phyloP scores from a whole-genome alignment of 2,329 filamentous ascomycete genomes.

The Tolypocladium guangdongense region DNA sequence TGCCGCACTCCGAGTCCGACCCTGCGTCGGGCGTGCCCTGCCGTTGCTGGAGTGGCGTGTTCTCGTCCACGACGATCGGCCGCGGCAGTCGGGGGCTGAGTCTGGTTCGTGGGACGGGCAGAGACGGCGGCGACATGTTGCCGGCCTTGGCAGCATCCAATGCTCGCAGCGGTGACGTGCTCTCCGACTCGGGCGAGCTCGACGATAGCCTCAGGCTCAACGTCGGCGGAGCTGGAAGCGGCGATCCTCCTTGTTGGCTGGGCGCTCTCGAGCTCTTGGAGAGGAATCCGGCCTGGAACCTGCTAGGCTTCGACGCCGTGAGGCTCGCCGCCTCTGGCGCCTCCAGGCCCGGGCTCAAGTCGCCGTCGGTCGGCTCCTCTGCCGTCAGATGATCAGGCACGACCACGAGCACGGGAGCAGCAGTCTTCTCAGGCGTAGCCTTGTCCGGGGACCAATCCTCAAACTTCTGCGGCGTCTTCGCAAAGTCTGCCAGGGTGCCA shows the following conservation, averaged over 20 bases:
- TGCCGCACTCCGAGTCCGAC: slow-evolving; percentile 39
- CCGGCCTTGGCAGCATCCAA: slow-evolving; percentile 40
- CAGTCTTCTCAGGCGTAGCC: background rate
- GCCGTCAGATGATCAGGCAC: slow-evolving; percentile 10
- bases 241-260: slow-evolving; percentile 43
- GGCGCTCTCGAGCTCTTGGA: slow-evolving; percentile 40
- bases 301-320: slow-evolving; percentile 45
- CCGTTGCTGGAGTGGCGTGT: slow-evolving; percentile 34
- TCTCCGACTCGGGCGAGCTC: slow-evolving; percentile 16
- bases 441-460: slow-evolving; percentile 14
- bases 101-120: slow-evolving; percentile 11
- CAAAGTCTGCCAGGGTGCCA: slow-evolving; percentile 78
- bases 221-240: slow-evolving; percentile 43
- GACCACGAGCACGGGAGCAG: background rate
- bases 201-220: slow-evolving; percentile 48
- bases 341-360: slow-evolving; percentile 48
- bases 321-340: slow-evolving; percentile 29
- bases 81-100: slow-evolving; percentile 12
- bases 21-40: slow-evolving; percentile 19
- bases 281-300: slow-evolving; percentile 85
- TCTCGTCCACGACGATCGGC: slow-evolving; percentile 36
- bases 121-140: slow-evolving; percentile 35
- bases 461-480: slow-evolving; percentile 72
- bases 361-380: slow-evolving; percentile 26
- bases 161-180: slow-evolving; percentile 35